Base-by-base conservation (phyloP, 176 grass and related monocot species). In the Aegilops longissima region DNA sequence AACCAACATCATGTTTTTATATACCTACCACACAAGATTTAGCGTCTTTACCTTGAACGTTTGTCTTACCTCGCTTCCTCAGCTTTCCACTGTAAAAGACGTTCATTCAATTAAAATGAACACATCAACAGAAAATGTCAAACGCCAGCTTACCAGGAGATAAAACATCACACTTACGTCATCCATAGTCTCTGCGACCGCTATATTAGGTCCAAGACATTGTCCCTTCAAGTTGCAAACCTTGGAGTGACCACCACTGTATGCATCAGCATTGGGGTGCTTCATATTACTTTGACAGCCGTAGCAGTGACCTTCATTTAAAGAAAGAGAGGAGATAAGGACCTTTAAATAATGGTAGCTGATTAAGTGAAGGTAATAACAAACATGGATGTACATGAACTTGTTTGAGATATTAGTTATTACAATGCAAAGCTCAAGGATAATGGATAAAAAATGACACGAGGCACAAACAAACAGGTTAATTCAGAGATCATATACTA, bases 221-320 rank as follows among this genome's bases (percentile, higher is more conserved):
- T 17, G 9, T 10, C 38, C 68, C 21, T 21, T 21, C 36, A 71
- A 21, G 4, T 23, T 21, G 21, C 4, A n/a, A 71, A 3, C 35
- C 9, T 69, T 69, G 1, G 68, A 40, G 68, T 71, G 68, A 10
- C 68, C 68, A 23, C 68, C 68, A 20, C 1, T 3, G 4, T 71
- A 71, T 71, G 68, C 35, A 71, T 71, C 35, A 40, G 68, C 68
- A 10, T 71, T 71, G 34, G 68, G 68, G 20, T 71, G 68, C 68
- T 71, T 39, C 68, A 71, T 71, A n/a, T 71, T 20, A 71, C 68
- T 71, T 40, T 18, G 2, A 23, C 68, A 71, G 21, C 68, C 9
- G 4, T 71, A 40, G 68, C 68, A 71, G 18, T 71, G 68, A 40
- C 68, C 68, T 71, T 70, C 21, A 9, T 39, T 67, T 71, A 40